Evolutionary conservation across 2,329 filamentous ascomycete species (phyloP), one percentile per base, ranked within the genome.

Genomic region (Cordyceps javanica): DNA sequence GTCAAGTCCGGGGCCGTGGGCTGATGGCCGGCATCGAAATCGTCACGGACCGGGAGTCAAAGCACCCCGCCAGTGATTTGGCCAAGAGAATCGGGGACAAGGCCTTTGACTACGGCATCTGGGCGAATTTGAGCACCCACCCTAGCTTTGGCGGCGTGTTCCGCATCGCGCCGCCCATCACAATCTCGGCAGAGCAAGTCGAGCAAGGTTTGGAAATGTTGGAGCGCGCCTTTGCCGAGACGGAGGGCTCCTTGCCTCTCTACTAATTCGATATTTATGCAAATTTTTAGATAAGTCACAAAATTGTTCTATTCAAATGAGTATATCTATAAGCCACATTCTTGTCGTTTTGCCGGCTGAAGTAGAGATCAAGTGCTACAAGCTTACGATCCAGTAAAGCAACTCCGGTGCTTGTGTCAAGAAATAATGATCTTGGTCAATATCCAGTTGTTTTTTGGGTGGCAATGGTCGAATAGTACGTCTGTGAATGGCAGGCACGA

Each of bases 11-110:
- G 10, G 82, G 82, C 0, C 73, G 82, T 0, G 83, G 83, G 0
- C 70, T 86, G 9, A 78, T 86, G 74, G 75, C 76, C 0, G 82
- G 82, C 2, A 69, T 85, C 8, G 82, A 86, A 67, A 82, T 86
- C 60, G 77, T 87, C 1, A 68, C 69, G 0, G 74, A 83, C 62
- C 66, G 73, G 2, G 64, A 70, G 34, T 80, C 75, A 0, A 83
- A 82, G 60, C 68, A 64, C 2, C 77, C 77, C 0, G 78, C 70
- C 0, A 60, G 73, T 2, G 77, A 79, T 5, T 65, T 85, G 25
- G 81, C 77, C 0, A 71, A 73, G 59, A 63, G 63, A 0, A 70
- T 86, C 10, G 77, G 74, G 1, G 73, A 76, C 19, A 72, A 68
- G 54, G 79, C 80, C 57, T 77, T 76, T 51, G 74, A 77, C 42